Conservation (phyloP, 2,329 filamentous ascomycete species). For the Aspergillus amoenus region DNA sequence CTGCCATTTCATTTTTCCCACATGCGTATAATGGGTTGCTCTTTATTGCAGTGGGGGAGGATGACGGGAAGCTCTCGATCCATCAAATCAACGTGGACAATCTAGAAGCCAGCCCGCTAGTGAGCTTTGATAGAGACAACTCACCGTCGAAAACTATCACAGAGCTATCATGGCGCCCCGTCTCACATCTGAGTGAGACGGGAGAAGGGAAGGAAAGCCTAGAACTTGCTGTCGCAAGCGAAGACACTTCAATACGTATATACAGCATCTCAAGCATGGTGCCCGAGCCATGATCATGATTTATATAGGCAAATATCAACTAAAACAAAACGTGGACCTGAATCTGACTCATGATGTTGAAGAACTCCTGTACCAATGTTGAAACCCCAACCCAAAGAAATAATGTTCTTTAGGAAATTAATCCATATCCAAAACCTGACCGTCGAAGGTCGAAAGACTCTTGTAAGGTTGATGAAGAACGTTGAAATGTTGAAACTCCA, state of each 20-base stretch:
- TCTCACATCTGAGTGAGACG: slow-evolving; percentile 7
- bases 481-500: slow-evolving; percentile 3
- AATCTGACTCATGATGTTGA: slow-evolving; percentile 29
- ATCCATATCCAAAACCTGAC: background rate
- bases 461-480: background rate
- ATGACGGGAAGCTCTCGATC: slow-evolving; percentile 47
- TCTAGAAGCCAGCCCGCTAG: slow-evolving; percentile 29
- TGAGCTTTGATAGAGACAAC: slow-evolving; percentile 37
- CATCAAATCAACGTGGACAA: slow-evolving; percentile 37
- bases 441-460: background rate
- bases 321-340: background rate
- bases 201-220: slow-evolving; percentile 17
- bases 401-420: background rate
- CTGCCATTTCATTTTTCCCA: slow-evolving; percentile 66
- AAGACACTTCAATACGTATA: slow-evolving; percentile 45
- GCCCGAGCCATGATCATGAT: slow-evolving; percentile 19
- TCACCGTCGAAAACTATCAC: slow-evolving; percentile 65
- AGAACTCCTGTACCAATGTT: slow-evolving; percentile 14
- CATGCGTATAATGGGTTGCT: slow-evolving; percentile 27
- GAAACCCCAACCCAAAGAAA: background rate
- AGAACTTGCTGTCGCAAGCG: slow-evolving; percentile 47
- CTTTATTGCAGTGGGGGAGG: slow-evolving; percentile 48
- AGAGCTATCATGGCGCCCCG: slow-evolving; percentile 69
- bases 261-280: slow-evolving; percentile 36
- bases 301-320: slow-evolving; percentile 18